phyloP scores from a whole-genome alignment of 2,329 filamentous ascomycete species.

The Fusarium caatingaense region DNA sequence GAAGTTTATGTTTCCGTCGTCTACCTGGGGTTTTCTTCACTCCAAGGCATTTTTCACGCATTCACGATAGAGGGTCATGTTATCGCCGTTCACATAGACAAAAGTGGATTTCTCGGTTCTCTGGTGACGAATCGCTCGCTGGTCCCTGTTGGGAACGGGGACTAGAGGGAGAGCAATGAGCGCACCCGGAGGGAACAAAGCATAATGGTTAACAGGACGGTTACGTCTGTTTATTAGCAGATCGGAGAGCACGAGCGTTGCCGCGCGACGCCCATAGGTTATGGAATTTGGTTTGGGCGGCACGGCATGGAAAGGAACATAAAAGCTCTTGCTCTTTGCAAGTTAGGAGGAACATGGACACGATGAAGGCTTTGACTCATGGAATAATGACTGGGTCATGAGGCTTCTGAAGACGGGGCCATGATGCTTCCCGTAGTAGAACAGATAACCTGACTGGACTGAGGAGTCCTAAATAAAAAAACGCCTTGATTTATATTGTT shows the following conservation, averaged over 20 bases:
- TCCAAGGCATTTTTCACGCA: slow-evolving; percentile 55
- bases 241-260: slow-evolving; percentile 53
- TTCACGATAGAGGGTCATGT: slow-evolving; percentile 59
- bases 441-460: slow-evolving; percentile 51
- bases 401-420: slow-evolving; percentile 47
- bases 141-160: slow-evolving; percentile 49
- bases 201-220: slow-evolving; percentile 50
- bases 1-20: slow-evolving; percentile 54
- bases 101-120: slow-evolving; percentile 75
- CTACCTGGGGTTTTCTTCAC: slow-evolving; percentile 49
- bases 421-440: slow-evolving; percentile 47
- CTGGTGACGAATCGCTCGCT: slow-evolving; percentile 57
- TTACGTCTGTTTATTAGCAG: slow-evolving; percentile 50
- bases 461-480: slow-evolving; percentile 50
- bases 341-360: slow-evolving; percentile 48
- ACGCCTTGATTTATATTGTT: slow-evolving; percentile 42
- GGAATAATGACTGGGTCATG: slow-evolving; percentile 40
- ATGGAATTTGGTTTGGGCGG: slow-evolving; percentile 54
- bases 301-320: slow-evolving; percentile 48
- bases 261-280: slow-evolving; percentile 53
- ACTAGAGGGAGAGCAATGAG: slow-evolving; percentile 50
- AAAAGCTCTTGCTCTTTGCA: slow-evolving; percentile 49
- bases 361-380: slow-evolving; percentile 46
- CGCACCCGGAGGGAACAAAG: slow-evolving; percentile 48
- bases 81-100: slow-evolving; percentile 66